Base-by-base conservation (phyloP, 441 rosid genomes). In the Pelargonium myrrhifolium region DNA sequence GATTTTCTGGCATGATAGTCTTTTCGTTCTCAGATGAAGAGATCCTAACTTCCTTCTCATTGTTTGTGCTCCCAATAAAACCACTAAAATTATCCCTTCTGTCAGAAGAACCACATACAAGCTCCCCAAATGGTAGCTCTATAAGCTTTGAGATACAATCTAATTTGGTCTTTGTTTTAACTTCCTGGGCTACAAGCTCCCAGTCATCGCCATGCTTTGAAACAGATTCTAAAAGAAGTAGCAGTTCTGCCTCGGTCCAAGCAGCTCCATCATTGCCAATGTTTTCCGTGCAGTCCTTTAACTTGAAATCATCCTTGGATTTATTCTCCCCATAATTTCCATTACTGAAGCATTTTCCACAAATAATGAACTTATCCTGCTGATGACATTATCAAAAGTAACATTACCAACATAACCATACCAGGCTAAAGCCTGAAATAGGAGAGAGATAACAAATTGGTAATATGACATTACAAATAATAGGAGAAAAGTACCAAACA, bases 91-190 rank as follows among this genome's bases (percentile, higher is more conserved):
- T 68, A 72, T 67, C 82, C 69, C 78, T 80, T 73, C 77, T 82
- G 65, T 70, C 51, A n/a, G 77, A 28, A 65, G 92, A 81, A 65
- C 82, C 77, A 74, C 81, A 76, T 62, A 85, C 70, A 74, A 86
- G 72, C 70, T 88, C 89, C 67, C 97, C 95, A 71, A 93, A 87
- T 6, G 99, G 99, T 62, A 91, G 80, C 79, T 91, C 99, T 67
- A 91, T 85, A 63, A 93, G 83, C 79, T 88, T 93, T 14, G 89
- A 68, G 71, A 93, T 88, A 72, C 99, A 93, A 65, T 91, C 96
- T 2, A 84, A 75, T 75, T 85, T 89, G 65, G 77, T 83, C 83
- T 89, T 93, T 22, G 92, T 84, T 65, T 79, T 79, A 75, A 93
- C 86, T 79, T 79, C 81, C 75, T 83, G 86, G 5, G 93, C 88